These are phyloP conservation scores for Solanum verrucosum DNA, from an alignment of 257 asterid species.

Conservation along the genomic window DNA sequence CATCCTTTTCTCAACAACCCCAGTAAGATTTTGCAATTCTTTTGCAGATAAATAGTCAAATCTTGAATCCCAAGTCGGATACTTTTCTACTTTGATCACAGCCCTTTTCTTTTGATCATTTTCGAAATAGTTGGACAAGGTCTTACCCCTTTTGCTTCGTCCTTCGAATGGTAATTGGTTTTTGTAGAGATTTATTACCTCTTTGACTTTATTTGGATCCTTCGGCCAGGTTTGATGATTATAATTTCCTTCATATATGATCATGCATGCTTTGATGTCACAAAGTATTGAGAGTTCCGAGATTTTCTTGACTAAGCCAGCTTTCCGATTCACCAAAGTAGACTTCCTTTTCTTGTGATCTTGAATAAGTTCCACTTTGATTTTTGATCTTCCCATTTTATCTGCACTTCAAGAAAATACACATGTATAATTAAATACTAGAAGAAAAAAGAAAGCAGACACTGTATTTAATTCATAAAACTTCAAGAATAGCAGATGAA, in stretches of 20 bases:
- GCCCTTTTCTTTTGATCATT: neutral
- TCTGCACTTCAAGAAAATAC: too few species aligned
- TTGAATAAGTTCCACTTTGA: neutral
- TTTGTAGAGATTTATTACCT: neutral
- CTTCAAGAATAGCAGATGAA: too few species aligned
- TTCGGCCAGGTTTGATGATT: too few species aligned
- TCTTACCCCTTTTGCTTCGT: neutral
- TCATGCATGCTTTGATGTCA: neutral
- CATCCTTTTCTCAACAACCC: too few species aligned
- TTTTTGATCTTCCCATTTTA: too few species aligned
- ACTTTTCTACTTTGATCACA: neutral
- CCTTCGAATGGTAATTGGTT: neutral
- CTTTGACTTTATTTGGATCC: neutral
- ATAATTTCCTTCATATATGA: neutral
- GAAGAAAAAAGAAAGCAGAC: too few species aligned
- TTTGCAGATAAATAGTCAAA: neutral
- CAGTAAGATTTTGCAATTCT: neutral
- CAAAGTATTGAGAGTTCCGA: neutral
- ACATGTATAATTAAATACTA: too few species aligned
- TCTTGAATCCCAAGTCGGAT: neutral
- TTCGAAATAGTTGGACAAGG: neutral
- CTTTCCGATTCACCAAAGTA: neutral
- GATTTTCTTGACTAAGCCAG: too few species aligned
- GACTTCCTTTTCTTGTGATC: neutral
- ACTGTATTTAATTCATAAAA: too few species aligned